Base-by-base conservation (phyloP, 1,139 yeast species). In the Kurtzmaniella quercitrusa region DNA sequence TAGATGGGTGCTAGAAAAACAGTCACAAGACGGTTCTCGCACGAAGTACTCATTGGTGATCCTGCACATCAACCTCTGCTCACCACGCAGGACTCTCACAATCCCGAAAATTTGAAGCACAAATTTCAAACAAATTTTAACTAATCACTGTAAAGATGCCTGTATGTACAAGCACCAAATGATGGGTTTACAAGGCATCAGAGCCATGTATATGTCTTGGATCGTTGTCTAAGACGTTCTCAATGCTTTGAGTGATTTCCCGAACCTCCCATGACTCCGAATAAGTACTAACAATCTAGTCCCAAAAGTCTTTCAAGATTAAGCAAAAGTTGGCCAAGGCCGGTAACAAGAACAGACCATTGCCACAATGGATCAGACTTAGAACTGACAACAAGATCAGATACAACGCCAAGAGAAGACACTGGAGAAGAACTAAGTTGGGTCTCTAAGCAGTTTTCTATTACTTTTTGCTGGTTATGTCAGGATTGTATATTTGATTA, bases 401-500 rank as follows among this genome's bases (percentile, higher is more conserved):
- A 83, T 93, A 91, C 91, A 93, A 93, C 80, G 95, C 96, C 71
- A 93, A 93, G 91, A 89, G 98, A 88, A 87, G 98, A 84, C 96
- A 94, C 95, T 94, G 99, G 99, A 93, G 97, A 87, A 88, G 98
- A 86, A 93, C 98, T 68, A 94, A 93, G 95, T 84, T 94, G 80
- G 82, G 84, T 85, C 76, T 93, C 84, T 93, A 88, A 88, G 79
- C 65, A 19, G 33, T 43, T 42, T 38, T 18, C n/a, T 38, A 26
- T 19, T n/a, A 19, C 20, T 20, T 35, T 36, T 34, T 23, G 34
- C 17, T 33, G 36, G 18, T 36, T 40, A 16, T 26, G 30, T 40
- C 26, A 38, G 36, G 23, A 15, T 28, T 30, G 36, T 37, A 26
- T 32, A 33, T 18, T 30, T 40, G 39, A 22, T 38, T 39, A 42